Conservation (phyloP, 495 filamentous ascomycete genomes). For the Aspergillus coremiiformis region DNA sequence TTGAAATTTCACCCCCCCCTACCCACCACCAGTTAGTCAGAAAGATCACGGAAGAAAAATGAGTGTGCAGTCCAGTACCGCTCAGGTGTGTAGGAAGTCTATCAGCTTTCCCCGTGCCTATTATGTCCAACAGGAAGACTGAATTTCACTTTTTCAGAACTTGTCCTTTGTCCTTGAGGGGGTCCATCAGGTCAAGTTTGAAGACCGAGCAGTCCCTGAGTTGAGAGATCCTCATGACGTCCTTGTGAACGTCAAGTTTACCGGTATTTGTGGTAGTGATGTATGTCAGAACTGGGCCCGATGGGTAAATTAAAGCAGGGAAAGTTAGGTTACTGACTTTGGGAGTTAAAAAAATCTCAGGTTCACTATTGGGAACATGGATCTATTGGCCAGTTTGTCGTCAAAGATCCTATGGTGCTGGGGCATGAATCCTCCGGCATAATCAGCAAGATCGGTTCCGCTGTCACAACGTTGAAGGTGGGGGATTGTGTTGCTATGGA, state of each 20-base stretch:
- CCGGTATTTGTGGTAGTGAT: slow-evolving; percentile 86
- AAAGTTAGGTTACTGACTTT: not conserved
- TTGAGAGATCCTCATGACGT: slow-evolving; percentile 65
- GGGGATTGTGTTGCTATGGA: slow-evolving; percentile 49
- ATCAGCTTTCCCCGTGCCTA: not conserved
- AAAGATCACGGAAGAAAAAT: not conserved
- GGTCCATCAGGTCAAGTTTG: slow-evolving; percentile 61
- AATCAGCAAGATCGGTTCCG: slow-evolving; percentile 57
- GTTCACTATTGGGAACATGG: slow-evolving; percentile 89
- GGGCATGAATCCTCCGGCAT: slow-evolving; percentile 85
- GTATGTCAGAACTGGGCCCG: slow-evolving; percentile 35
- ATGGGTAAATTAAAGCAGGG: not conserved
- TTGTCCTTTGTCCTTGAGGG: slow-evolving; percentile 80
- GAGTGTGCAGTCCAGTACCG: not conserved
- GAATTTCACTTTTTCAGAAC: slow-evolving; percentile 49
- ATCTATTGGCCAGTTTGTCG: slow-evolving; percentile 70
- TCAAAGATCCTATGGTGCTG: slow-evolving; percentile 84
- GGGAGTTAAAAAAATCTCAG: slow-evolving; percentile 19
- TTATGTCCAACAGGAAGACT: not conserved
- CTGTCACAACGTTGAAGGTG: slow-evolving; percentile 34
- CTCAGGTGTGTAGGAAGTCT: not conserved
- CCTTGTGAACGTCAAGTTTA: slow-evolving; percentile 74
- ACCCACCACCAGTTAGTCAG: not conserved
- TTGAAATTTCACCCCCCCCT: not conserved
- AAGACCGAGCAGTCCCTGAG: slow-evolving; percentile 66